phyloP scores from a whole-genome alignment of 768 basidiomycete genomes.

The Lentinula sp. region DNA sequence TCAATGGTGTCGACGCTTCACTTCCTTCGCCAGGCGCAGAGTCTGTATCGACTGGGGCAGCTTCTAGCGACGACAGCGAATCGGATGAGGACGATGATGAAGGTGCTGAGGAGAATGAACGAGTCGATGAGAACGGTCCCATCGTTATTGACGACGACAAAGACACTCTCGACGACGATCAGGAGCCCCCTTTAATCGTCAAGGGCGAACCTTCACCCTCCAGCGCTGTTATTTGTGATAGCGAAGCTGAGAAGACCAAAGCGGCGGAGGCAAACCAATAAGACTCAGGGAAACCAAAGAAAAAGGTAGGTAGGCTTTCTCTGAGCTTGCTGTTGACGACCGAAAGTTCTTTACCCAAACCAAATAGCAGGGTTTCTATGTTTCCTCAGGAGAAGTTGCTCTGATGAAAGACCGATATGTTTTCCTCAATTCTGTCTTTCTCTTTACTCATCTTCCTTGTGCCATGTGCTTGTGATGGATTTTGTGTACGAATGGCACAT shows the following conservation, averaged over 20 bases:
- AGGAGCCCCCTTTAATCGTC: background rate
- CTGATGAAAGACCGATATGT: constrained; percentile 67
- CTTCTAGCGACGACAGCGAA: background rate
- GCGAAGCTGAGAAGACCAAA: constrained; percentile 36
- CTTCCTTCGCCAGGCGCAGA: background rate
- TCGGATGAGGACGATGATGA: constrained; percentile 2
- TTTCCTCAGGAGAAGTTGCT: constrained; percentile 83
- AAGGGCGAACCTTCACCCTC: background rate
- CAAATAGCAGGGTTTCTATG: constrained; percentile 90
- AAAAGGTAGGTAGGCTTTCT: constrained; percentile 10
- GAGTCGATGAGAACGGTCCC: background rate
- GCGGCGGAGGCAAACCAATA: constrained; percentile 21
- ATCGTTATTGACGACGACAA: background rate
- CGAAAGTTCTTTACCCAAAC: constrained; percentile 89
- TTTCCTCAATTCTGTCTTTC: constrained; percentile 10
- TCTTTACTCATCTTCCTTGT: constrained; percentile 11
- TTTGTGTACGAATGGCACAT: too few species aligned
- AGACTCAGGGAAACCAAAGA: constrained; percentile 25
- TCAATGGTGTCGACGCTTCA: background rate
- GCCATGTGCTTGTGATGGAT: too few species aligned
- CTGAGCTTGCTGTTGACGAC: constrained; percentile 85
- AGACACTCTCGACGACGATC: background rate
- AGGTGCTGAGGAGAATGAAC: background rate
- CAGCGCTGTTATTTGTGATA: constrained; percentile 39
- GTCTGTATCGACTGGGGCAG: background rate